Evolutionary conservation across 2,329 filamentous ascomycete genomes (phyloP).

Genomic region (Ambrosiella beaveri): DNA sequence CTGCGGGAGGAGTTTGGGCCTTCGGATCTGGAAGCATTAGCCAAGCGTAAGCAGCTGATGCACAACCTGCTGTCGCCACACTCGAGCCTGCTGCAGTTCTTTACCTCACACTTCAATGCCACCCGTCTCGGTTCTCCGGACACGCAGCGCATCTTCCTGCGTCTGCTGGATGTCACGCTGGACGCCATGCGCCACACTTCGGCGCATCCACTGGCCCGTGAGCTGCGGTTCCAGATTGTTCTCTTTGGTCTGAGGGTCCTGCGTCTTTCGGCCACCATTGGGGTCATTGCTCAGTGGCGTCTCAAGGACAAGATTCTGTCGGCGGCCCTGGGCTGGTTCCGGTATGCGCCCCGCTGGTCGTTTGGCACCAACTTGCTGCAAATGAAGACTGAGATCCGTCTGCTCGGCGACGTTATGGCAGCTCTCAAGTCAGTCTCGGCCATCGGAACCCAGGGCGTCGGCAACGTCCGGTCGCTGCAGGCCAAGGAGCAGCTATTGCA

Average conservation of each 20-base stretch:
- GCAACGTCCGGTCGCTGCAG: conserved; percentile 48
- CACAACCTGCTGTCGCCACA: conserved; percentile 79
- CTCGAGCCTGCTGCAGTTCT: conserved; percentile 67
- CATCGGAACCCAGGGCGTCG: conserved; percentile 35
- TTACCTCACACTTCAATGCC: conserved; percentile 88
- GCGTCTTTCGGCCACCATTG: conserved; percentile 50
- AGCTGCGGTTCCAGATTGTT: conserved; percentile 79
- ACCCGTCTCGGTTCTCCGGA: conserved; percentile 72
- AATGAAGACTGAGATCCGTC: conserved; percentile 75
- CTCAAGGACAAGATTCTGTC: conserved; percentile 81
- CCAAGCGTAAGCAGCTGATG: conserved; percentile 58
- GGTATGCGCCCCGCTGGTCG: conserved; percentile 68
- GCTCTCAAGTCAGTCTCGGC: conserved; percentile 47
- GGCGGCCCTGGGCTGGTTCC: conserved; percentile 80
- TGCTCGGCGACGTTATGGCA: conserved; percentile 57
- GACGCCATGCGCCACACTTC: conserved; percentile 37
- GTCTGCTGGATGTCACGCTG: conserved; percentile 64
- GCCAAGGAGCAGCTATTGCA: conserved; percentile 71
- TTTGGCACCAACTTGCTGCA: conserved; percentile 90
- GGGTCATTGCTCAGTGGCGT: conserved; percentile 51
- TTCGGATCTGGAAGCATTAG: conserved; percentile 59
- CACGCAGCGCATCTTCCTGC: conserved; percentile 63
- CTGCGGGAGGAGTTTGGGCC: conserved; percentile 84
- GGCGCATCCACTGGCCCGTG: conserved; percentile 67
- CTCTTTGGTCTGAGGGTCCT: conserved; percentile 68